Percentiles rank a stretch among this genome's conserved stretches.
Evolutionary conservation across 2,329 filamentous ascomycete genomes (phyloP).

Genomic region (Fusarium austroafricanum): DNA sequence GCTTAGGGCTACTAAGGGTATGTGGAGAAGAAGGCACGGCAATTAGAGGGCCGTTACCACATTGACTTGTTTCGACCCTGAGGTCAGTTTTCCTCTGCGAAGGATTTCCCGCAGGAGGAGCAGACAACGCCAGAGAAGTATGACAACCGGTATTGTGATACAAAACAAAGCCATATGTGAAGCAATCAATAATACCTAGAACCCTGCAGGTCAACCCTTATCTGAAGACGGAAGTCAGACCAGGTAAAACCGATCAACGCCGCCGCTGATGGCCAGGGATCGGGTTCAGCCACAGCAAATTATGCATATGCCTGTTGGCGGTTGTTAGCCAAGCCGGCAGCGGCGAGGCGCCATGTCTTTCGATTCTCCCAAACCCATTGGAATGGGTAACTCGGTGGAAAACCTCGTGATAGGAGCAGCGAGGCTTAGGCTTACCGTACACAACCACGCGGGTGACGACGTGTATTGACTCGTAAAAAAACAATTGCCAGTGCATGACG

Average conservation of each 20-base stretch:
- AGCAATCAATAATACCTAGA: conserved; percentile 16
- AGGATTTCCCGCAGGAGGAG: conserved; percentile 9
- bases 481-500: not conserved
- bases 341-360: conserved; percentile 37
- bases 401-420: conserved; percentile 13
- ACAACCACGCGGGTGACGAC: not conserved
- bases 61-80: conserved; percentile 38
- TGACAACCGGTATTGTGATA: conserved; percentile 35
- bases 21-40: conserved; percentile 9
- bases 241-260: conserved; percentile 24
- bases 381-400: conserved; percentile 25
- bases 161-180: conserved; percentile 40
- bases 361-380: conserved; percentile 30
- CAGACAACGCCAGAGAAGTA: conserved; percentile 16
- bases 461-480: conserved; percentile 5
- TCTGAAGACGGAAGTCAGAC: not conserved
- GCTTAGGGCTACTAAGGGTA: conserved; percentile 12
- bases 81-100: conserved; percentile 22
- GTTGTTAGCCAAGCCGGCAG: conserved; percentile 42
- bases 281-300: conserved; percentile 22
- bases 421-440: not conserved
- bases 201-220: conserved; percentile 3
- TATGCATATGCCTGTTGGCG: conserved; percentile 18
- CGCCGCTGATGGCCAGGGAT: conserved; percentile 19
- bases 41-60: not conserved